Percentiles rank a stretch among this genome's conserved stretches.
Evolutionary conservation across 768 basidiomycete species (phyloP).

Genomic region (Cubamyces lactineus): DNA sequence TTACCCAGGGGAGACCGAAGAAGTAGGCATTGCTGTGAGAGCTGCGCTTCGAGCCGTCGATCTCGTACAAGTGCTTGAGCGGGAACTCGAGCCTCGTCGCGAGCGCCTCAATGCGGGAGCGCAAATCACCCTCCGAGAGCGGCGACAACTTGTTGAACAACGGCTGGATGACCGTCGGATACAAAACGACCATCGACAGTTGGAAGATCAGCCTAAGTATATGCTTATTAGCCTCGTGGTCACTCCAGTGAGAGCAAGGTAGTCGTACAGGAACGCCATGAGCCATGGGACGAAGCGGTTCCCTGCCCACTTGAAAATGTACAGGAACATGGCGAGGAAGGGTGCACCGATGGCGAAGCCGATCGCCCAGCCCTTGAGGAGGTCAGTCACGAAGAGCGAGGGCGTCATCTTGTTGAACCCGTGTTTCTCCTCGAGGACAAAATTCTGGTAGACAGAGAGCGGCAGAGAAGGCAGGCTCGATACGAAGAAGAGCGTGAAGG

Average conservation of each 20-base stretch:
- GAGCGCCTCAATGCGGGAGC: constrained; percentile 74
- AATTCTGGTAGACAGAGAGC: constrained; percentile 82
- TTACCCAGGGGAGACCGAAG: constrained; percentile 93
- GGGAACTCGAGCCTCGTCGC: constrained; percentile 89
- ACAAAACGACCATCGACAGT: constrained; percentile 78
- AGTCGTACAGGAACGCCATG: constrained; percentile 85
- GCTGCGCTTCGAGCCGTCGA: constrained; percentile 95
- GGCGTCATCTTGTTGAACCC: constrained; percentile 97
- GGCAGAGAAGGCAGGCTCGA: constrained; percentile 76
- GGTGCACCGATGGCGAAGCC: constrained; percentile 78
- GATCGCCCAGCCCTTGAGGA: constrained; percentile 78
- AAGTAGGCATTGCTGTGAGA: constrained; percentile 99
- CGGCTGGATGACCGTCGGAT: constrained; percentile 89
- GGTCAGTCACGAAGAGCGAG: constrained; percentile 72
- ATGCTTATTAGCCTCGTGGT: background rate
- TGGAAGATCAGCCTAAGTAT: constrained; percentile 74
- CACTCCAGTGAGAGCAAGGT: background rate
- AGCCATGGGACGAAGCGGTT: constrained; percentile 91
- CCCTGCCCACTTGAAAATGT: constrained; percentile 92
- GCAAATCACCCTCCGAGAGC: constrained; percentile 74
- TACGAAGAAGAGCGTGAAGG: constrained; percentile 63
- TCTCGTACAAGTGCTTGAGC: constrained; percentile 92
- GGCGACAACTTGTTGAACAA: constrained; percentile 97
- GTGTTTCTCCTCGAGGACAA: constrained; percentile 92
- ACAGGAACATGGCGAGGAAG: constrained; percentile 84